Evolutionary conservation across 179 eudicot species (phyloP).

Genomic region (Silene vulgaris): DNA sequence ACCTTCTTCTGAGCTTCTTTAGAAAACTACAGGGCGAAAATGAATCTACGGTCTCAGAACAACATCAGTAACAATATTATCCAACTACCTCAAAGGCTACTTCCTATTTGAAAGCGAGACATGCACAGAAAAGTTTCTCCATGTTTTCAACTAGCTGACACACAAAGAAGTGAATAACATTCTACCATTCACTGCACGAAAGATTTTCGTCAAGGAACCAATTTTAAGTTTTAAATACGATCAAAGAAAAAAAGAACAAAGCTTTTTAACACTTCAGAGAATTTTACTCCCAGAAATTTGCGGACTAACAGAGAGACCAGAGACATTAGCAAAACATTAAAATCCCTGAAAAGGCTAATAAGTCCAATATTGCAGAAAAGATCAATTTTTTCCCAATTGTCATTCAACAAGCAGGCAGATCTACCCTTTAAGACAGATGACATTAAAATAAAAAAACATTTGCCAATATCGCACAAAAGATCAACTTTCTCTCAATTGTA

Average conservation of each 20-base stretch:
- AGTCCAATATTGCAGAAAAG: too few species aligned
- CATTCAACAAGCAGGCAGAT: too few species aligned
- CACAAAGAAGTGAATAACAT: background rate
- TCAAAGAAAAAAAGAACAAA: background rate
- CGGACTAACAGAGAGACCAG: background rate
- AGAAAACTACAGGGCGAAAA: background rate
- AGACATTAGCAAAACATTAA: background rate
- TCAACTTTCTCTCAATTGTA: background rate
- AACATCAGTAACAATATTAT: background rate
- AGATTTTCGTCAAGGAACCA: background rate
- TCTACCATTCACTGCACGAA: background rate
- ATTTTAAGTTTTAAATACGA: background rate
- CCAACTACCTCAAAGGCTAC: background rate
- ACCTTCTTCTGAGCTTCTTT: slow-evolving; percentile 6
- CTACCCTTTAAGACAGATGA: too few species aligned
- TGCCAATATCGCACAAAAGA: background rate
- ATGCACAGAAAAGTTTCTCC: background rate
- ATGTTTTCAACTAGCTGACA: background rate
- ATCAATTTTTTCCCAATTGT: too few species aligned
- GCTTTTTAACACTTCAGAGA: background rate
- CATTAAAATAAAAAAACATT: too few species aligned
- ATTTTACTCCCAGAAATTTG: too few species aligned
- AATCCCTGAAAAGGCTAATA: too few species aligned
- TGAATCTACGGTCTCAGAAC: background rate
- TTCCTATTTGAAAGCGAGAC: too few species aligned